These are phyloP conservation scores for Biancaea sappan DNA, from an alignment of 306 rosid species.

Conservation along the genomic window DNA sequence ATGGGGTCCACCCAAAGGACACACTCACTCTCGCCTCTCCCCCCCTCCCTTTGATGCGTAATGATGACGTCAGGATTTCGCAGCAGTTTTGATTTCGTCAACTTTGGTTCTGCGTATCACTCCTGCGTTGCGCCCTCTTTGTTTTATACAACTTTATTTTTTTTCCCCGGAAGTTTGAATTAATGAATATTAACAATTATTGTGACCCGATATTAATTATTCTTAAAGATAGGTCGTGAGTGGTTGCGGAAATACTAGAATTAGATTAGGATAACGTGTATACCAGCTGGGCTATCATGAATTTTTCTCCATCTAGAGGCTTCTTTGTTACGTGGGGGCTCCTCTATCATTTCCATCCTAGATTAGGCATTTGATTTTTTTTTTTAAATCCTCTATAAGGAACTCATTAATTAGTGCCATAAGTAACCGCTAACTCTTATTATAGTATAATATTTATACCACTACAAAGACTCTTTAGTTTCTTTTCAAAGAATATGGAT, in stretches of 20 bases:
- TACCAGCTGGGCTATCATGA: background rate
- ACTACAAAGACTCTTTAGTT: too few species aligned
- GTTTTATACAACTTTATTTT: too few species aligned
- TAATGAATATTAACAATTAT: background rate
- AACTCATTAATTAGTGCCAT: background rate
- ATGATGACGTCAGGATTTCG: slow-evolving; percentile 37
- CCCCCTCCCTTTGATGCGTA: background rate
- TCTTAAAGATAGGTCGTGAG: background rate
- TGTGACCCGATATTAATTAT: background rate
- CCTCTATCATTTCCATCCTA: background rate
- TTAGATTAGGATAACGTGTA: background rate
- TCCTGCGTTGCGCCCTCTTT: background rate
- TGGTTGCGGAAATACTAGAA: background rate
- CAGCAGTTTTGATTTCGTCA: background rate
- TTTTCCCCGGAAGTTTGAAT: background rate
- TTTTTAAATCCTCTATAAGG: too few species aligned
- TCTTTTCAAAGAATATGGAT: too few species aligned
- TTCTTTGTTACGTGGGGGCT: background rate
- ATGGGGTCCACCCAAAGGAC: slow-evolving; percentile 18
- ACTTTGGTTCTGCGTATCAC: background rate
- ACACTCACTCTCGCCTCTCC: slow-evolving; percentile 18
- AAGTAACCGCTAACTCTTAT: background rate
- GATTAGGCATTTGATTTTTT: background rate
- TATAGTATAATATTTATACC: background rate
- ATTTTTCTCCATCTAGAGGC: slow-evolving; percentile 18